Percentiles rank a stretch among this genome's conserved stretches.
These are phyloP conservation scores for Piper betle DNA, from an alignment of 164 flowering plant genomes.

Conservation along the genomic window DNA sequence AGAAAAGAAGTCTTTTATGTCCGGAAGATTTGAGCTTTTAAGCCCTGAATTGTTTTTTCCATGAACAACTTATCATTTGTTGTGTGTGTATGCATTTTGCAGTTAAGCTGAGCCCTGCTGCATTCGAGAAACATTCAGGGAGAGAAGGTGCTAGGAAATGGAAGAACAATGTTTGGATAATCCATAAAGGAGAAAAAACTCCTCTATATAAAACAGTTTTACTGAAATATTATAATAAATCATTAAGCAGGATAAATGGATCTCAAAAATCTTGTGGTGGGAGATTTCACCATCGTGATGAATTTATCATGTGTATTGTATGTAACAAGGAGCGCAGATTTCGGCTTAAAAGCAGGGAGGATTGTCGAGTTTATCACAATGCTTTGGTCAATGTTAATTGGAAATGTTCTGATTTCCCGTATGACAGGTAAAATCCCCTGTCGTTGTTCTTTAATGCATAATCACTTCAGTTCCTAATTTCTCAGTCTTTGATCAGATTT, in stretches of 20 bases:
- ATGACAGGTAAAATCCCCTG: conserved; percentile 45
- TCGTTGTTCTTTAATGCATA: background rate
- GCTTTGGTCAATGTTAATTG: conserved; percentile 47
- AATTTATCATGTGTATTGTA: conserved; percentile 49
- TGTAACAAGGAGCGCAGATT: conserved; percentile 80
- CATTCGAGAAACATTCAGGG: conserved; percentile 90
- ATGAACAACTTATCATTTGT: too few species aligned
- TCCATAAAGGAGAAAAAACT: conserved; percentile 65
- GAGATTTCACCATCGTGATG: conserved; percentile 58
- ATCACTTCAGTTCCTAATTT: too few species aligned
- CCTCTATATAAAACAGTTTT: conserved; percentile 55
- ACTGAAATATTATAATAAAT: conserved; percentile 65
- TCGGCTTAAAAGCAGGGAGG: conserved; percentile 66
- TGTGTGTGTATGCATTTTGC: conserved; percentile 7
- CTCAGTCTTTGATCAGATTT: too few species aligned
- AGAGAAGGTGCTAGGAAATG: conserved; percentile 76
- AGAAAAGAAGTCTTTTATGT: background rate
- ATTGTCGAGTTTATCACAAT: conserved; percentile 73
- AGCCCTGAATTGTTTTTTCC: conserved; percentile 1
- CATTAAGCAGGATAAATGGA: conserved; percentile 35
- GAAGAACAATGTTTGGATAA: conserved; percentile 85
- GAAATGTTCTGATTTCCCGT: conserved; percentile 60
- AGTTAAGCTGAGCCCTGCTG: conserved; percentile 80
- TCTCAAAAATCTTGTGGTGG: conserved; percentile 38
- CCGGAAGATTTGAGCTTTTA: background rate